A percentile compares a stretch with the other conserved stretches of the same genome.
Evolutionary conservation across 148 eudicot species (phyloP).

Genomic region (Cornus kousa): DNA sequence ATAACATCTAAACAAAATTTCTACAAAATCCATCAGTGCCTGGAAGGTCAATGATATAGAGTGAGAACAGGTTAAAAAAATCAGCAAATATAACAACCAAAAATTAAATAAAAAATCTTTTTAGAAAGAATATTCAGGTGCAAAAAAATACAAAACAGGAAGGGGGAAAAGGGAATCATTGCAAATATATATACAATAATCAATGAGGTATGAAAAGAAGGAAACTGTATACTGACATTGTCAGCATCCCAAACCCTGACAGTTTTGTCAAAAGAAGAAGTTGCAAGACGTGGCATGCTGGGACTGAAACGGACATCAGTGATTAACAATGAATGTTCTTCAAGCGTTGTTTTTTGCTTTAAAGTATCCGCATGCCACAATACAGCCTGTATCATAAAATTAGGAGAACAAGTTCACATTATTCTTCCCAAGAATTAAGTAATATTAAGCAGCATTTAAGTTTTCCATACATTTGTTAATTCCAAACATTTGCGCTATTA

Average conservation of each 20-base stretch:
- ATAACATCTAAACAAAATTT: no score
- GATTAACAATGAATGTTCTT: conserved; percentile 72
- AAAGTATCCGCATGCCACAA: conserved; percentile 73
- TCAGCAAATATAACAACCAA: not conserved
- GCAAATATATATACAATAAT: not conserved
- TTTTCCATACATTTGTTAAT: conserved; percentile 5
- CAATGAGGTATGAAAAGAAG: not conserved
- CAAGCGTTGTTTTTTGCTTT: conserved; percentile 76
- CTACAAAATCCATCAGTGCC: not conserved
- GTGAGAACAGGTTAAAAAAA: not conserved
- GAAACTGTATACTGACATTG: conserved; percentile 47
- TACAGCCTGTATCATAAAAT: conserved; percentile 57
- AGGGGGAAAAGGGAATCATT: not conserved
- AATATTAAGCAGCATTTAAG: not conserved
- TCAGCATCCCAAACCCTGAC: conserved; percentile 94
- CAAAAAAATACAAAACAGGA: not conserved
- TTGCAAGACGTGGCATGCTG: conserved; percentile 82
- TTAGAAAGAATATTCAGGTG: not conserved
- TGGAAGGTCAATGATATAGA: not conserved
- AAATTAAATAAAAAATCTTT: no score
- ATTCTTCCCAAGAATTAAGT: not conserved
- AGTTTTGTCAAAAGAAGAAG: conserved; percentile 88
- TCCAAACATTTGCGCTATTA: not conserved
- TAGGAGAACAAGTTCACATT: not conserved
- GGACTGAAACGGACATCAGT: conserved; percentile 96